Evolutionary conservation across 2,329 filamentous ascomycete species (phyloP), one percentile per base, ranked within the genome.

Genomic region (Epichloe amarillans): DNA sequence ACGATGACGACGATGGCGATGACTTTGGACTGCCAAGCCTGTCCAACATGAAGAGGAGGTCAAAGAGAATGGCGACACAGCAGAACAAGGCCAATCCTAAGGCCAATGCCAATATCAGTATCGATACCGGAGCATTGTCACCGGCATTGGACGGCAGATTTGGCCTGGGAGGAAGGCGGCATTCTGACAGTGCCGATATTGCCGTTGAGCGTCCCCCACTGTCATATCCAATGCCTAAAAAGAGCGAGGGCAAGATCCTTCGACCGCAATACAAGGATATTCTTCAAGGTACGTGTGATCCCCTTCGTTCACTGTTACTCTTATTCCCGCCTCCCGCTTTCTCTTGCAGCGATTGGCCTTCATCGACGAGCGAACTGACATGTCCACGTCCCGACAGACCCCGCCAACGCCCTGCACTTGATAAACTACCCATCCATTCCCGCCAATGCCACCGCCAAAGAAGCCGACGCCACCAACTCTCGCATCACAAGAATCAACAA

Each of bases 211-310:
- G 91, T 54, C 88, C 87, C 23, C 74, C 84, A 39, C 81, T 88
- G 14, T 82, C 80, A 54, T 97, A 97, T 62, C 91, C 91, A 30
- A 84, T 87, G 60, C 82, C 90, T 3, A 91, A 90, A 68, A 94
- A 90, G 67, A 83, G 79, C 55, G 90, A 96, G 64, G 91, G 88
- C 30, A 98, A 98, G 73, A 97, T 97, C 53, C 72, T 98, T 21
- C 82, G 93, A 55, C 93, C 93, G 48, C 93, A 98, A 66, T 98
- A 97, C 67, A 96, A 98, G 68, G 93, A 98, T 55, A 94, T 98
- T 44, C 70, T 98, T 19, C 80, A 77, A 72, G 82, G 82, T 84
- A 57, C 14, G 62, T 52, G 35, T 33, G 15, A 36, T 30, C 15
- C n/a, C 8, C 11, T 7, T 42, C 38, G 11, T 38, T n/a, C 33